Evolutionary conservation across 768 basidiomycete genomes (phyloP).

Genomic region (Hygrocybe punicea): DNA sequence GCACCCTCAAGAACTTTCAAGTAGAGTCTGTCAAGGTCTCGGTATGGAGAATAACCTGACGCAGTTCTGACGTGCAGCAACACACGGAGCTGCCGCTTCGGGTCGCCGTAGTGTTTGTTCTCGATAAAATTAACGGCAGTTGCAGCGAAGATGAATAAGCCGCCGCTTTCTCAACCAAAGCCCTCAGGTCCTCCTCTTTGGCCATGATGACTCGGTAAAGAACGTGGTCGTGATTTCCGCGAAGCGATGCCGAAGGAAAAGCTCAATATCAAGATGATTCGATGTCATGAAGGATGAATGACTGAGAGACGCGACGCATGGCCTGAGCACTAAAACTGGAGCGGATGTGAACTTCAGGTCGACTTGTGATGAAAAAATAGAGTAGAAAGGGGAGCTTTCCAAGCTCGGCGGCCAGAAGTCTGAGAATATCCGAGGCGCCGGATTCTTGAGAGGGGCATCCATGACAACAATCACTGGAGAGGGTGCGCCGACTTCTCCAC

Average conservation of each 20-base stretch:
- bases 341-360: conserved; percentile 14
- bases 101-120: conserved; percentile 1
- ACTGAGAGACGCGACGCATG: neutral
- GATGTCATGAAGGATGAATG: neutral
- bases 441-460: neutral
- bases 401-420: neutral
- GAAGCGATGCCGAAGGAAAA: neutral
- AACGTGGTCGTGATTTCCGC: neutral
- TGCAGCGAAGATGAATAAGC: conserved; percentile 4
- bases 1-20: neutral
- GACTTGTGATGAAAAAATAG: conserved; percentile 2
- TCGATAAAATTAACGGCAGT: conserved; percentile 2
- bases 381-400: neutral
- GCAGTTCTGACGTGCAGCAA: neutral
- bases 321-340: neutral
- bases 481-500: neutral
- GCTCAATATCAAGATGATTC: neutral
- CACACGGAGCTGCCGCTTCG: neutral
- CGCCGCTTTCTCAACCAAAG: neutral
- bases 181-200: neutral
- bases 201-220: neutral
- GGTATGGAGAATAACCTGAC: neutral
- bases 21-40: neutral
- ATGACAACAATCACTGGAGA: neutral
- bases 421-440: neutral